A percentile compares a stretch with the other conserved stretches of the same genome.
phyloP scores from a whole-genome alignment of 2,329 filamentous ascomycete species.

The Cytospora schulzeri region DNA sequence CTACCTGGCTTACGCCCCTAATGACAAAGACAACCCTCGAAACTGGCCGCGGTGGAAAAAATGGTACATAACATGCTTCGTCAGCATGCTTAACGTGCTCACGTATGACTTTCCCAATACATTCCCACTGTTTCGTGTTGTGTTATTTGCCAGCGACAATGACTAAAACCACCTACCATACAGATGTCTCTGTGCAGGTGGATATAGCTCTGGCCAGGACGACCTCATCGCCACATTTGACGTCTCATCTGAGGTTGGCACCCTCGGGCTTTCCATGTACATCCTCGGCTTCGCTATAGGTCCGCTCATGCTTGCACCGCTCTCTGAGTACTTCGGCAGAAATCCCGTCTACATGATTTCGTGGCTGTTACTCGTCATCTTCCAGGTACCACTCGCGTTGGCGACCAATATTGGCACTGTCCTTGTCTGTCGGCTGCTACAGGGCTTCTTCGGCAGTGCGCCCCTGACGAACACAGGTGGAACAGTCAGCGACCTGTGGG shows the following conservation, averaged over 20 bases:
- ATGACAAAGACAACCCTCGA: slow-evolving; percentile 17
- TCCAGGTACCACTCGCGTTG: slow-evolving; percentile 16
- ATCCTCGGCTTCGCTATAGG: slow-evolving; percentile 20
- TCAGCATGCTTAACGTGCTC: slow-evolving; percentile 20
- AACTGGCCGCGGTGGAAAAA: slow-evolving; percentile 18
- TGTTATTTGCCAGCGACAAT: not conserved
- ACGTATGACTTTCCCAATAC: not conserved
- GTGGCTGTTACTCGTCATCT: slow-evolving; percentile 21
- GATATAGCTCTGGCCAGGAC: slow-evolving; percentile 14
- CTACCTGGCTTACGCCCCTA: slow-evolving; percentile 10
- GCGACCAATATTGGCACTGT: slow-evolving; percentile 19
- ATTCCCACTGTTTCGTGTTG: no score
- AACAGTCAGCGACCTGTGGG: slow-evolving; percentile 20
- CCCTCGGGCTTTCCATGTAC: slow-evolving; percentile 19
- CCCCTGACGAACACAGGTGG: slow-evolving; percentile 20
- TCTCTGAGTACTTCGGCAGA: slow-evolving; percentile 19
- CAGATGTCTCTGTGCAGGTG: slow-evolving; percentile 21
- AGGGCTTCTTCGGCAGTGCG: slow-evolving; percentile 23
- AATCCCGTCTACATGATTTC: slow-evolving; percentile 19
- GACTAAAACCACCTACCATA: no score
- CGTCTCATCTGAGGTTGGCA: slow-evolving; percentile 12
- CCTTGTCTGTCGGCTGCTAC: slow-evolving; percentile 12
- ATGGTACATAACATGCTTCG: slow-evolving; percentile 23
- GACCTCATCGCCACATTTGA: slow-evolving; percentile 8
- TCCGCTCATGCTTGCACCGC: slow-evolving; percentile 13